These are phyloP conservation scores for Peronospora destructor DNA, from an alignment of 352 stramenopile species.

Conservation along the genomic window DNA sequence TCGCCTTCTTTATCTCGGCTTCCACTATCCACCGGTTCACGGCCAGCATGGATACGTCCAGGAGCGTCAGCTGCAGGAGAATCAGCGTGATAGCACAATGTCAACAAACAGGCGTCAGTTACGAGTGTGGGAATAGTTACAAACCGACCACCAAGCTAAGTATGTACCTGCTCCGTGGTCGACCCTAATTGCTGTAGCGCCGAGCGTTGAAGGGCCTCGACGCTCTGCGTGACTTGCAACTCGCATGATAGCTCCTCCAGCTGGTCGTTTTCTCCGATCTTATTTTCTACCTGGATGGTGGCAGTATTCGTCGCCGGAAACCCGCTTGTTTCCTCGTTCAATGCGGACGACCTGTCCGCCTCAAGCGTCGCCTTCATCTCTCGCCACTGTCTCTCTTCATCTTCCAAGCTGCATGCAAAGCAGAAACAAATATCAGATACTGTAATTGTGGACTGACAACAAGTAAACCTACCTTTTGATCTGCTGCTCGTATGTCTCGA, in stretches of 20 bases:
- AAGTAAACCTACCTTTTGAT: constrained; percentile 29
- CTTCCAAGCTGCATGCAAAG: constrained; percentile 28
- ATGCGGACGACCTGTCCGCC: constrained; percentile 14
- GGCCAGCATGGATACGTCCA: constrained; percentile 58
- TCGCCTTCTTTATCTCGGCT: constrained; percentile 59
- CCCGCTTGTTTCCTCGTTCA: constrained; percentile 6
- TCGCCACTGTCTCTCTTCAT: constrained; percentile 51
- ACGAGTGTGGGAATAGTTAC: background rate
- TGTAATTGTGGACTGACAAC: background rate
- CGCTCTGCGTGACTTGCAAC: constrained; percentile 37
- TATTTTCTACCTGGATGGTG: background rate
- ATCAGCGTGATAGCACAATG: constrained; percentile 1
- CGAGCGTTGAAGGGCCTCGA: constrained; percentile 42
- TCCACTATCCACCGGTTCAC: constrained; percentile 60
- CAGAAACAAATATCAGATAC: constrained; percentile 1
- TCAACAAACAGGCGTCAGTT: constrained; percentile 12
- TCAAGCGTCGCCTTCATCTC: constrained; percentile 37
- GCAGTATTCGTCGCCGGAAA: constrained; percentile 4
- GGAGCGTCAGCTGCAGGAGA: constrained; percentile 36
- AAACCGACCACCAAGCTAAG: background rate
- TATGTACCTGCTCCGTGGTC: constrained; percentile 37
- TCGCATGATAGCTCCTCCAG: constrained; percentile 25
- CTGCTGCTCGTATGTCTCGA: constrained; percentile 42
- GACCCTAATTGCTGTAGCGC: constrained; percentile 38
- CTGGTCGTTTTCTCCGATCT: constrained; percentile 6